phyloP scores from a whole-genome alignment of 495 filamentous ascomycete genomes.

The Achaetomiella virescens region DNA sequence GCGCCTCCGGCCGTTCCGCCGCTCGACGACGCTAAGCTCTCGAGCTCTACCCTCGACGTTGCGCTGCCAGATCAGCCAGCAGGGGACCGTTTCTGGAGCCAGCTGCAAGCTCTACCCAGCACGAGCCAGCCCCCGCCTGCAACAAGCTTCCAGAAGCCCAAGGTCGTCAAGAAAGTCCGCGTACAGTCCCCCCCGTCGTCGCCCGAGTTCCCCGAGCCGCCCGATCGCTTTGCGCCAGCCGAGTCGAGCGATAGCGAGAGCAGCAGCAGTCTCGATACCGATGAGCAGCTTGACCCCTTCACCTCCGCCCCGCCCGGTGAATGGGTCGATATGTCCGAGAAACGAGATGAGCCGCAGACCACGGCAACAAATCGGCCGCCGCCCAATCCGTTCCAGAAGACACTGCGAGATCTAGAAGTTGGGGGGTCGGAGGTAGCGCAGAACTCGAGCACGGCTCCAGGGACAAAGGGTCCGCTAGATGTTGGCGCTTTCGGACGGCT shows the following conservation, averaged over 20 bases:
- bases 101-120: conserved; percentile 23
- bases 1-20: conserved; percentile 16
- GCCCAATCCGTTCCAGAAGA: conserved; percentile 48
- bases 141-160: conserved; percentile 40
- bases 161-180: conserved; percentile 49
- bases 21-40: neutral
- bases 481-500: conserved; percentile 58
- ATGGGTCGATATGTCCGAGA: conserved; percentile 4
- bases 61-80: conserved; percentile 22
- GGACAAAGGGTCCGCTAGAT: conserved; percentile 44
- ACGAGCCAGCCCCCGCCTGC: conserved; percentile 30
- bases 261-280: conserved; percentile 18
- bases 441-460: conserved; percentile 10
- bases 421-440: conserved; percentile 17
- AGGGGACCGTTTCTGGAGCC: conserved; percentile 25
- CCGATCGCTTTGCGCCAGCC: conserved; percentile 30
- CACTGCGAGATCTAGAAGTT: conserved; percentile 39
- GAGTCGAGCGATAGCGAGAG: conserved; percentile 22
- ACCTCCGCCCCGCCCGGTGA: conserved; percentile 5
- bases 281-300: conserved; percentile 24
- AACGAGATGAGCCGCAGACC: neutral
- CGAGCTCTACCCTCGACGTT: conserved; percentile 16
- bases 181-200: conserved; percentile 51
- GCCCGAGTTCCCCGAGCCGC: conserved; percentile 35
- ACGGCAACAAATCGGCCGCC: conserved; percentile 21